These are phyloP conservation scores for Paramyrothecium roridum DNA, from an alignment of 2,329 filamentous ascomycete species.

Conservation along the genomic window DNA sequence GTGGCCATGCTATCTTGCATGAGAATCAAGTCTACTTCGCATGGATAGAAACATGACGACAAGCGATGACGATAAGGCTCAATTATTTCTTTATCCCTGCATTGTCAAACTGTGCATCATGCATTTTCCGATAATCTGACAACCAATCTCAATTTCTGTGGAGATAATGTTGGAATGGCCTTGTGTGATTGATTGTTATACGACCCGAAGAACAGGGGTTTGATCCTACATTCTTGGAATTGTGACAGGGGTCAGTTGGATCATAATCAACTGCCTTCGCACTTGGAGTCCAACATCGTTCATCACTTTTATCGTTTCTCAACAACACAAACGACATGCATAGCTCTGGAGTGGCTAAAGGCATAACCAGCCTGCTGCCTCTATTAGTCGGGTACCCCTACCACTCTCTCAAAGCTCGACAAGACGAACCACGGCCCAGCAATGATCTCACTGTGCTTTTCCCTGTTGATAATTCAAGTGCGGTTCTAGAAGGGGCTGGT, in stretches of 20 bases:
- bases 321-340: slow-evolving; percentile 1
- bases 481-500: slow-evolving; percentile 1
- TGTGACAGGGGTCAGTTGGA: neutral
- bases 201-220: neutral
- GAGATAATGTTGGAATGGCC: neutral
- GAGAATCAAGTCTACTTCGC: neutral
- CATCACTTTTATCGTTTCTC: neutral
- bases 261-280: neutral
- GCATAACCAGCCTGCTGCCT: slow-evolving; percentile 1
- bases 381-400: neutral
- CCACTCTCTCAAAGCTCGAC: slow-evolving; percentile 2
- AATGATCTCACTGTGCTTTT: slow-evolving; percentile 1
- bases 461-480: slow-evolving; percentile 1
- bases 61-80: neutral
- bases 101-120: neutral
- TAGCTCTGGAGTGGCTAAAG: neutral
- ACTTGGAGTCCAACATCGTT: neutral
- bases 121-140: neutral
- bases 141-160: neutral
- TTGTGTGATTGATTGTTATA: neutral
- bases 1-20: neutral
- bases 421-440: slow-evolving; percentile 1
- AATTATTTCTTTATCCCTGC: neutral
- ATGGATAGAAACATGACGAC: neutral
- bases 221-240: neutral